Evolutionary conservation across 176 grass and related monocot genomes (phyloP), one percentile per base, ranked within the genome.

Genomic region (Carex kokanica): DNA sequence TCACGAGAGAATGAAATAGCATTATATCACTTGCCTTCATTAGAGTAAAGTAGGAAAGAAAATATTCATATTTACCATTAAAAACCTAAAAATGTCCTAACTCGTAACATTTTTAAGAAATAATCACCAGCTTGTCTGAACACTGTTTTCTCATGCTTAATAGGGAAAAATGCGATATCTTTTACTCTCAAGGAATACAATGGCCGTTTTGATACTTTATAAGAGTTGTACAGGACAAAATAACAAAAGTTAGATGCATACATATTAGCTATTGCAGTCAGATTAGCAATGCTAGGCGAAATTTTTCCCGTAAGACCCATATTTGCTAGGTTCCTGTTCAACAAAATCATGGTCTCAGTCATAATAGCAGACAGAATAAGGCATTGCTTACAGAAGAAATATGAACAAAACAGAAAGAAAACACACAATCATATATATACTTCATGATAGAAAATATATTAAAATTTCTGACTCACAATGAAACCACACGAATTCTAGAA

Each of bases 251-350:
- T 29, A 60, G 36, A 82, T 60, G 74, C 92, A 25, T 91, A 98
- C 95, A 98, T 87, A 85, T 94, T 15, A 90, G 56, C 80, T 66
- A 94, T 75, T 21, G 95, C 95, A 20, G 92, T 98, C 86, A 98
- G 64, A 7, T 84, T 91, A 5, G 87, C 87, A 74, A 98, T 93
- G 20, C 81, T 61, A 69, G 87, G 80, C 73, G 95, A 90, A 52
- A 98, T 25, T 78, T 57, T 82, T 86, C 95, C 92, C 16, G 89
- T 87, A 75, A 98, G 79, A 2, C 86, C 86, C 95, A 94, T 91
- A 84, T 75, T 90, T 61, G 92, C 92, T 52, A 98, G 63, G 83
- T 94, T 94, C 91, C 92, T 98, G 89, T 32, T 86, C 24, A 83
- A 20, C 87, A 89, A 83, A 79, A 52, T 31, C 64, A 89, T 15